A percentile compares a stretch with the other conserved stretches of the same genome.
Evolutionary conservation across 352 stramenopile genomes (phyloP).

Genomic region (Pythium folliculosum): DNA sequence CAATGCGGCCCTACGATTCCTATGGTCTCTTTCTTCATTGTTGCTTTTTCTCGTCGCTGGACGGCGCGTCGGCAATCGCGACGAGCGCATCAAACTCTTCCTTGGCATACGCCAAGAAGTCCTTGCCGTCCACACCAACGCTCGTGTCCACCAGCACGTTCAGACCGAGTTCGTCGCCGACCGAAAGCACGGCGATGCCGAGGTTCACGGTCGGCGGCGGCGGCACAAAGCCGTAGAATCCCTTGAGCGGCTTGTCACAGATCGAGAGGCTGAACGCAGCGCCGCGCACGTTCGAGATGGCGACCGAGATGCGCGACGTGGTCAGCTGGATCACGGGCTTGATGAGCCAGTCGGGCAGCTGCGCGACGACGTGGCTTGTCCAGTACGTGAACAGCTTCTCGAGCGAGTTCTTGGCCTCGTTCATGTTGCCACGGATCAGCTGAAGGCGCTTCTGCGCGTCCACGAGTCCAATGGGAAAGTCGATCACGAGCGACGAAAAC

Average conservation of each 20-base stretch:
- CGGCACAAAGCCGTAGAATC: conserved; percentile 76
- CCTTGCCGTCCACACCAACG: conserved; percentile 59
- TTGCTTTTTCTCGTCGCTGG: conserved; percentile 25
- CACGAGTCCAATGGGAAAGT: conserved; percentile 63
- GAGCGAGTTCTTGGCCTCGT: conserved; percentile 77
- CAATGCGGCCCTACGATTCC: not conserved
- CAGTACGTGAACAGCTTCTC: conserved; percentile 80
- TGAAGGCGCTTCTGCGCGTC: conserved; percentile 53
- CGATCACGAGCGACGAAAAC: conserved; percentile 76
- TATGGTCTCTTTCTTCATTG: conserved; percentile 1
- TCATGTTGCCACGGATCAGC: conserved; percentile 55
- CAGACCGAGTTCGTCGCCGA: conserved; percentile 68
- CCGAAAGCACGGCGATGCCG: conserved; percentile 69
- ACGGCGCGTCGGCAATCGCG: conserved; percentile 27
- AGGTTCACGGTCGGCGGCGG: conserved; percentile 81
- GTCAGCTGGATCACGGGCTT: conserved; percentile 55
- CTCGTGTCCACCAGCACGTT: conserved; percentile 77
- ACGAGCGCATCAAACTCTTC: conserved; percentile 65
- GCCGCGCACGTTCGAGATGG: conserved; percentile 68
- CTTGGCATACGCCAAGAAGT: conserved; percentile 68
- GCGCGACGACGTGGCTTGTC: conserved; percentile 56
- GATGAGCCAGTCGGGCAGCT: conserved; percentile 55
- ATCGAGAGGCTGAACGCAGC: conserved; percentile 53
- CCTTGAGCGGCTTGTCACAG: conserved; percentile 53
- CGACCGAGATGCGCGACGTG: conserved; percentile 60